Conservation (phyloP, 2,329 filamentous ascomycete genomes). For the Talaromyces sp. region DNA sequence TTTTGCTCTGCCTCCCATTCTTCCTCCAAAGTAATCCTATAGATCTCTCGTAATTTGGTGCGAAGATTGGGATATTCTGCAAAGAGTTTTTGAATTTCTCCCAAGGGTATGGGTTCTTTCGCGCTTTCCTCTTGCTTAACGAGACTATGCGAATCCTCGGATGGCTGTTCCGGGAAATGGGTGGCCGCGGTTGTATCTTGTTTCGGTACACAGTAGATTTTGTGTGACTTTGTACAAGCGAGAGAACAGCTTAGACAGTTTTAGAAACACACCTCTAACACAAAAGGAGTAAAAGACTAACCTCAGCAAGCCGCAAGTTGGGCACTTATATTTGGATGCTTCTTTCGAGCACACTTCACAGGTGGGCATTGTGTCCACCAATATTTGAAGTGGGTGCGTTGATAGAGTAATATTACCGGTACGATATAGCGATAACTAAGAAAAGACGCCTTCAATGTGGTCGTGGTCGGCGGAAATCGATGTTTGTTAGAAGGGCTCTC, state of each 20-base stretch:
- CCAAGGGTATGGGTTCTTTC: conserved; percentile 24
- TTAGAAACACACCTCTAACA: not conserved
- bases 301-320: conserved; percentile 38
- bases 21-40: conserved; percentile 38
- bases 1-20: conserved; percentile 35
- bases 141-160: conserved; percentile 10
- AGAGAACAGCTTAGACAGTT: conserved; percentile 41
- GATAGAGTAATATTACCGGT: too few species aligned
- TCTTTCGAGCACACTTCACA: conserved; percentile 40
- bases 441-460: not conserved
- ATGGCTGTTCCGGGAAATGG: conserved; percentile 16
- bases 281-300: conserved; percentile 21
- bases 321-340: conserved; percentile 39
- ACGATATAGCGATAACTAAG: not conserved
- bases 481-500: not conserved
- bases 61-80: conserved; percentile 38
- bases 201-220: conserved; percentile 38
- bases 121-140: not conserved
- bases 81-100: conserved; percentile 38
- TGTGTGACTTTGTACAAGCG: conserved; percentile 44
- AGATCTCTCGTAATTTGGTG: conserved; percentile 41
- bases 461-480: not conserved
- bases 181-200: conserved; percentile 16
- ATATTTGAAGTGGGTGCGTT: too few species aligned
- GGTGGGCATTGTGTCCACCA: conserved; percentile 27